A percentile compares a stretch with the other conserved stretches of the same genome.
Evolutionary conservation across 345 rosid genomes (phyloP).

Genomic region (Lepidium aucheri): DNA sequence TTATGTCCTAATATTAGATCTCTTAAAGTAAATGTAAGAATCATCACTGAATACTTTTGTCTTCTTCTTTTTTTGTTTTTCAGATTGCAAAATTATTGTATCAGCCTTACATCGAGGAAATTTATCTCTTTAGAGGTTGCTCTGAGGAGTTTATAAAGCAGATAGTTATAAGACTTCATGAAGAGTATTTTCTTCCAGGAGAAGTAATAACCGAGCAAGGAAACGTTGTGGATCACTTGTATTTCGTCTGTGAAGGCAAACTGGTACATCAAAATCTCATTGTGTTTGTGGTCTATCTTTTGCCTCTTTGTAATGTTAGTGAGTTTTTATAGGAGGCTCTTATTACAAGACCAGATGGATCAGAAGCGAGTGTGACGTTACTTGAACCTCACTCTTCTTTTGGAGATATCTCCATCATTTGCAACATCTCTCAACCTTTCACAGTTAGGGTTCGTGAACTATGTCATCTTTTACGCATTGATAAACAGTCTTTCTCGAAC

Average conservation of each 20-base stretch:
- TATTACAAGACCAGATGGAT: conserved; percentile 56
- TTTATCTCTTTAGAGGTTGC: conserved; percentile 64
- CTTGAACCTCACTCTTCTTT: conserved; percentile 59
- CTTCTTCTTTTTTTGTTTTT: conserved; percentile 9
- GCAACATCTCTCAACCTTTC: conserved; percentile 93
- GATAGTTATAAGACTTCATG: conserved; percentile 77
- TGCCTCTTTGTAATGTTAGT: not conserved
- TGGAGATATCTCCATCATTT: conserved; percentile 84
- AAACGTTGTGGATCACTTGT: conserved; percentile 79
- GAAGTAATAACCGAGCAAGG: conserved; percentile 94
- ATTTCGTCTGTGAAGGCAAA: conserved; percentile 79
- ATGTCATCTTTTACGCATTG: conserved; percentile 76
- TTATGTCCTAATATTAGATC: not conserved
- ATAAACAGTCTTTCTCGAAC: conserved; percentile 75
- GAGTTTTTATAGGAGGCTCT: conserved; percentile 52
- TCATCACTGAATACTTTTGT: not conserved
- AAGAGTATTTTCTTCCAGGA: conserved; percentile 95
- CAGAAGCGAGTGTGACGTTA: conserved; percentile 49
- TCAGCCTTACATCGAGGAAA: conserved; percentile 47
- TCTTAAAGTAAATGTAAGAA: not conserved
- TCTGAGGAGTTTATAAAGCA: conserved; percentile 81
- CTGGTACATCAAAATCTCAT: conserved; percentile 46
- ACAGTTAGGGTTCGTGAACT: conserved; percentile 70
- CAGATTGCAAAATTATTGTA: conserved; percentile 73
- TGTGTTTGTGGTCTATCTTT: not conserved